Percentiles rank a stretch among this genome's conserved stretches.
Conservation (phyloP, 75 land plant species). For the Picea glauca region DNA sequence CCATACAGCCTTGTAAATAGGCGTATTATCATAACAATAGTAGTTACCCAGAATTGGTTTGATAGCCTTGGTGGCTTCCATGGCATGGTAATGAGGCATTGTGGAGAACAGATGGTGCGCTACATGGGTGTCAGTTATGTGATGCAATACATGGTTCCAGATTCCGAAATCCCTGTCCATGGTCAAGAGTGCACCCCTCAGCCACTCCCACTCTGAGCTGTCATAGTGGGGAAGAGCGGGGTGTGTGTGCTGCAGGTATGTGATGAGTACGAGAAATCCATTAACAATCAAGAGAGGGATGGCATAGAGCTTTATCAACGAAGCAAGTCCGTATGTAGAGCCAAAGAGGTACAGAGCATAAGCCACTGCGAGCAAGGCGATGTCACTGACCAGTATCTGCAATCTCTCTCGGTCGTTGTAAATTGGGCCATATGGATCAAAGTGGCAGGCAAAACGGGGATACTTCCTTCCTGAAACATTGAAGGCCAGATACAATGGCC, state of each 20-base stretch:
- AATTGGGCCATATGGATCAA: conserved; percentile 60
- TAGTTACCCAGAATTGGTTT: conserved; percentile 65
- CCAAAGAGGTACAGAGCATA: conserved; percentile 38
- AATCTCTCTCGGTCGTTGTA: conserved; percentile 51
- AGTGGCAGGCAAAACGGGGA: conserved; percentile 56
- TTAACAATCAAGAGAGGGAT: conserved; percentile 70
- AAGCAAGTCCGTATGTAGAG: conserved; percentile 23
- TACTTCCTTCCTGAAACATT: conserved; percentile 67
- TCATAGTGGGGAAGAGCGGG: conserved; percentile 71
- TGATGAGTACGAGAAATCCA: conserved; percentile 66
- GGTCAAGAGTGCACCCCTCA: conserved; percentile 67
- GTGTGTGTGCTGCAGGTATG: conserved; percentile 85
- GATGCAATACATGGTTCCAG: conserved; percentile 73
- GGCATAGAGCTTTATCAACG: conserved; percentile 54
- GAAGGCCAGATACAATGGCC: conserved; percentile 63
- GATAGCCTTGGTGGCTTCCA: conserved; percentile 72
- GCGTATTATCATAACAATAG: conserved; percentile 62
- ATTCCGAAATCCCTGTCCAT: conserved; percentile 81
- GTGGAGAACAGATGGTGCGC: conserved; percentile 78
- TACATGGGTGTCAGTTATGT: conserved; percentile 63
- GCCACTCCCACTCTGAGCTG: conserved; percentile 77
- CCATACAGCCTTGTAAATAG: conserved; percentile 59
- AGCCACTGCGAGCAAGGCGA: conserved; percentile 31
- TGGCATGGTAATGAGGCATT: conserved; percentile 86
- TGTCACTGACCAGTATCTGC: conserved; percentile 57